phyloP scores from a whole-genome alignment of 1,284 basidiomycete genomes.

The Ustilago loliicola region DNA sequence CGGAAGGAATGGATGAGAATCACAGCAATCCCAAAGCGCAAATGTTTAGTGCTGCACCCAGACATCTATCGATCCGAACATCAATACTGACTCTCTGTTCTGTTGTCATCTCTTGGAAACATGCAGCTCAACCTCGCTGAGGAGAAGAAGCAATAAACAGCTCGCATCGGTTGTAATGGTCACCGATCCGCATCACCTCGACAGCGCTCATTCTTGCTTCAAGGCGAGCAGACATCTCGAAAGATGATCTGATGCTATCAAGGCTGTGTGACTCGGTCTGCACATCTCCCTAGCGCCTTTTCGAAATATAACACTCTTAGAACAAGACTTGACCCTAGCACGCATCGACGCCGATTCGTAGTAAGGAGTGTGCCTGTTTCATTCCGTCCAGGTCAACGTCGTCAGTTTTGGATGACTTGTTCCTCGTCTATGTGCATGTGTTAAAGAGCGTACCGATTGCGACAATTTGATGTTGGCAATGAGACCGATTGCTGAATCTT shows the following conservation, averaged over 20 bases:
- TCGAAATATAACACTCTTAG: neutral
- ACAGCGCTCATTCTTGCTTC: neutral
- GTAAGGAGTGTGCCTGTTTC: too few relatives aligned
- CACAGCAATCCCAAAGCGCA: neutral
- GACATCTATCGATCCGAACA: neutral
- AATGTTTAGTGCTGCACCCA: neutral
- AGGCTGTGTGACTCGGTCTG: neutral
- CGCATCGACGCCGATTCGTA: too few relatives aligned
- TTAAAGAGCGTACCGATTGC: too few relatives aligned
- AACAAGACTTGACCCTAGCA: neutral
- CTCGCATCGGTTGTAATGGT: slow-evolving; percentile 5
- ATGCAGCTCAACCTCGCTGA: slow-evolving; percentile 55
- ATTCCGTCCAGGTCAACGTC: too few relatives aligned
- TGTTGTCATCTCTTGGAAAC: neutral
- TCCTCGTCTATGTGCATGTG: too few relatives aligned
- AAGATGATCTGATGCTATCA: slow-evolving; percentile 1
- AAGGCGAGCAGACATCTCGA: neutral
- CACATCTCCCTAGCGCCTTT: neutral
- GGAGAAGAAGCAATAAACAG: slow-evolving; percentile 57
- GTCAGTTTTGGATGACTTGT: too few relatives aligned
- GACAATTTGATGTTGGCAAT: too few relatives aligned
- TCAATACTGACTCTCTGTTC: neutral
- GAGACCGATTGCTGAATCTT: too few relatives aligned
- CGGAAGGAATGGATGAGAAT: neutral
- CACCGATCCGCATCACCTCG: neutral